These are phyloP conservation scores for Eimeria mitis DNA, from an alignment of 169 alveolate genomes.

Conservation along the genomic window DNA sequence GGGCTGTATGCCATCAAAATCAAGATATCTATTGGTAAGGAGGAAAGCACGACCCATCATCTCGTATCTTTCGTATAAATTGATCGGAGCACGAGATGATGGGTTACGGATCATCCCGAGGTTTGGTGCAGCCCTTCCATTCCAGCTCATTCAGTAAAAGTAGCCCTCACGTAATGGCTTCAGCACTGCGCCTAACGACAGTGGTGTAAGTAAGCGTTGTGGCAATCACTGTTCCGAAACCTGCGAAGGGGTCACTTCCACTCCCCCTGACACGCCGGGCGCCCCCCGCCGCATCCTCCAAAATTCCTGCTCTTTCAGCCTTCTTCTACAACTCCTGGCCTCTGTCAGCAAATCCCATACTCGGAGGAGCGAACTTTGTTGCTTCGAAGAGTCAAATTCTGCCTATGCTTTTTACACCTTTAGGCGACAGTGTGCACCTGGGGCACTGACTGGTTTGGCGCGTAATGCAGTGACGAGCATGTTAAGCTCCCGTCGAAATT, in stretches of 20 bases:
- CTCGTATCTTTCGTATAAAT: too few species aligned
- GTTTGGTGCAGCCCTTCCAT: not conserved
- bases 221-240: not conserved
- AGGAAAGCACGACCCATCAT: too few species aligned
- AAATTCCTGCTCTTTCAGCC: not conserved
- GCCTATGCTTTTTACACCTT: not conserved
- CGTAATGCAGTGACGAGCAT: not conserved
- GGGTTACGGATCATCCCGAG: not conserved
- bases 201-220: not conserved
- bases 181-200: not conserved
- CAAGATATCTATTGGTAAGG: not conserved
- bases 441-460: too few species aligned
- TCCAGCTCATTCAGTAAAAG: not conserved
- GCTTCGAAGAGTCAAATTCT: not conserved
- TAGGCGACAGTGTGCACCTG: not conserved
- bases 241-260: not conserved
- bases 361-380: not conserved
- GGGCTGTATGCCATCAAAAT: not conserved
- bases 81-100: too few species aligned
- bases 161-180: not conserved
- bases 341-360: not conserved
- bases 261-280: not conserved
- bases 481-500: not conserved
- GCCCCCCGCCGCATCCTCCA: too few species aligned
- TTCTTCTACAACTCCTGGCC: not conserved